Conservation (phyloP, 768 basidiomycete genomes). For the Kwoniella dendrophila region DNA sequence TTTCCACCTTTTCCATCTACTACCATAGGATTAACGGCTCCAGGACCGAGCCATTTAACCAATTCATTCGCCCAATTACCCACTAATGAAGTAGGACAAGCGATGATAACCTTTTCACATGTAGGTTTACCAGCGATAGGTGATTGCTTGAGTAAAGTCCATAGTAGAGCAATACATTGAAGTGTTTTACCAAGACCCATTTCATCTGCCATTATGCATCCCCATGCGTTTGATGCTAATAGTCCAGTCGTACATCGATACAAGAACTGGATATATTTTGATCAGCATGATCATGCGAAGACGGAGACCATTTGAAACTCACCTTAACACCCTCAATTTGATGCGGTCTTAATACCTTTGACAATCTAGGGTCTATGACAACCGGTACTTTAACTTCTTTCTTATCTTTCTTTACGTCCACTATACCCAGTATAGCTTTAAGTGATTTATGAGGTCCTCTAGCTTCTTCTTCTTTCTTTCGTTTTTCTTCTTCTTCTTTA, state of each 20-base stretch:
- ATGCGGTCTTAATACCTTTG: conserved; percentile 90
- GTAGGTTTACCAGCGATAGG: conserved; percentile 80
- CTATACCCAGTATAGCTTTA: conserved; percentile 60
- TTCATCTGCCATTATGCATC: conserved; percentile 98
- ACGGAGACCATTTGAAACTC: conserved; percentile 24
- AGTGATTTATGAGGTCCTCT: conserved; percentile 83
- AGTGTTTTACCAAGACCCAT: conserved; percentile 98
- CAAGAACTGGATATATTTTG: conserved; percentile 68
- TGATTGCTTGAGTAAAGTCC: conserved; percentile 95
- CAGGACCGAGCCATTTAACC: conserved; percentile 92
- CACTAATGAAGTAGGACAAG: conserved; percentile 93
- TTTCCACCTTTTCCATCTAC: conserved; percentile 92
- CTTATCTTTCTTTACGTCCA: conserved; percentile 63
- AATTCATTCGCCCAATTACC: conserved; percentile 97
- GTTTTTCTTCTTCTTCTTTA: conserved; percentile 20
- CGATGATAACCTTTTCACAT: conserved; percentile 97
- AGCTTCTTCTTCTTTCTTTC: conserved; percentile 34
- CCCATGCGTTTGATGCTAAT: conserved; percentile 78
- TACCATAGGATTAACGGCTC: conserved; percentile 74
- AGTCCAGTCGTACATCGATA: conserved; percentile 94
- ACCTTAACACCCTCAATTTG: conserved; percentile 98
- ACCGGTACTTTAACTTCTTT: conserved; percentile 82
- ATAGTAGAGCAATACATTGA: conserved; percentile 92
- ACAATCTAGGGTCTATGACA: conserved; percentile 86
- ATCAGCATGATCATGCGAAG: conserved; percentile 18